Conservation (phyloP, 305 asterid genomes). For the Fraxinus paxiana region DNA sequence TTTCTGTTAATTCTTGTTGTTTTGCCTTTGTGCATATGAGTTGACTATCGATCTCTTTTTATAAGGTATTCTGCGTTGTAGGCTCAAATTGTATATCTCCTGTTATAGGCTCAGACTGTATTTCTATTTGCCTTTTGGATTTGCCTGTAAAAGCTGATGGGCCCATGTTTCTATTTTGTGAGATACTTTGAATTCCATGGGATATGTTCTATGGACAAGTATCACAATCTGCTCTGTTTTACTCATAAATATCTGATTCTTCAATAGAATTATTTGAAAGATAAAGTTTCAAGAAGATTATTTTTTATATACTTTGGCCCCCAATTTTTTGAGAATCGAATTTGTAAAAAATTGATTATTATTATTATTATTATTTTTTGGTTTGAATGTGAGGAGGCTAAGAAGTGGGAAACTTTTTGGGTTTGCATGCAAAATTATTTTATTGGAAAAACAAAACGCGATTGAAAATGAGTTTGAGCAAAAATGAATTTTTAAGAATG, state of each 20-base stretch:
- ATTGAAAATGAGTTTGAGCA: neutral
- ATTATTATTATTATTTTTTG: too few species aligned
- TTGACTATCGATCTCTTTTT: constrained; percentile 20
- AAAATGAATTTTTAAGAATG: neutral
- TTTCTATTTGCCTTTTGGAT: constrained; percentile 5
- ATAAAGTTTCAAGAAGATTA: neutral
- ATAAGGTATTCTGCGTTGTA: neutral
- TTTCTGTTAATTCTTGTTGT: constrained; percentile 7
- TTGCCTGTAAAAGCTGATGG: constrained; percentile 15
- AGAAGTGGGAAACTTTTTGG: neutral
- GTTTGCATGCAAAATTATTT: neutral
- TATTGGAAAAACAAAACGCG: neutral
- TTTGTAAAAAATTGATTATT: neutral
- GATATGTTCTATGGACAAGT: neutral
- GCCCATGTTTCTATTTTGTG: constrained; percentile 6
- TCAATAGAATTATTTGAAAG: neutral
- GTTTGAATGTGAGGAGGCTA: neutral
- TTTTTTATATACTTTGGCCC: neutral
- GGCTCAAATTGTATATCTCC: constrained; percentile 16
- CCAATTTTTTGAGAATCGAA: neutral
- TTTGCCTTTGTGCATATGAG: neutral
- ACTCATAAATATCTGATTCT: neutral
- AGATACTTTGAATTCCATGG: constrained; percentile 18
- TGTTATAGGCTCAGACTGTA: neutral
- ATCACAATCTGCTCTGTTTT: neutral